phyloP scores from a whole-genome alignment of 73 alveolate species.

The Blepharisma stoltei region DNA sequence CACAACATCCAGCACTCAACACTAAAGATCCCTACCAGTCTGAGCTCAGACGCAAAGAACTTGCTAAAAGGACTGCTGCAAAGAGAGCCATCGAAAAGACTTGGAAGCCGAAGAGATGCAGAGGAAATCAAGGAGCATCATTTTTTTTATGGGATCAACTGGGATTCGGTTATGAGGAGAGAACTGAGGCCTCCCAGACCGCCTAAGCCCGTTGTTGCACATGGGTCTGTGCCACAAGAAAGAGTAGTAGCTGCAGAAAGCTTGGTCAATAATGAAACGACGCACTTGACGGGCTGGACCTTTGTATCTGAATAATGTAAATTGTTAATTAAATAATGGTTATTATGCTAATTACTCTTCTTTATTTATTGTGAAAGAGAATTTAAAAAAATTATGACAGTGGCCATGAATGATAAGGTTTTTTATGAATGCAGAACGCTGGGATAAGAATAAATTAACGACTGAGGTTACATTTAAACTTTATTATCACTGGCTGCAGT shows the following conservation, averaged over 20 bases:
- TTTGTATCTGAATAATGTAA: not conserved
- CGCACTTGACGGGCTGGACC: not conserved
- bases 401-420: no score
- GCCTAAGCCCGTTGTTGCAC: not conserved
- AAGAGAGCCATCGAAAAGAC: slow-evolving; percentile 71
- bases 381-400: no score
- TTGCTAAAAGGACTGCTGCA: slow-evolving; percentile 61
- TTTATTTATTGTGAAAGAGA: no score
- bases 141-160: slow-evolving; percentile 68
- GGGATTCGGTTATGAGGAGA: slow-evolving; percentile 49
- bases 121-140: slow-evolving; percentile 81
- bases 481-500: no score
- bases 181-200: not conserved
- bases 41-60: slow-evolving; percentile 72
- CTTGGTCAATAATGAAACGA: not conserved
- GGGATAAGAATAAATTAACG: no score
- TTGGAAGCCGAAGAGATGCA: slow-evolving; percentile 68
- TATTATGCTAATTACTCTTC: no score
- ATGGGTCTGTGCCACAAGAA: not conserved
- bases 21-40: slow-evolving; percentile 72
- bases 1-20: slow-evolving; percentile 83
- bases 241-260: not conserved
- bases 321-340: no score
- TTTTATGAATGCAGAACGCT: no score
- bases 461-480: no score